Evolutionary conservation across 225 moss, liverwort and hornwort genomes (phyloP), one percentile per base, ranked within the genome.

Genomic region (Pseudisothecium myosuroides): DNA sequence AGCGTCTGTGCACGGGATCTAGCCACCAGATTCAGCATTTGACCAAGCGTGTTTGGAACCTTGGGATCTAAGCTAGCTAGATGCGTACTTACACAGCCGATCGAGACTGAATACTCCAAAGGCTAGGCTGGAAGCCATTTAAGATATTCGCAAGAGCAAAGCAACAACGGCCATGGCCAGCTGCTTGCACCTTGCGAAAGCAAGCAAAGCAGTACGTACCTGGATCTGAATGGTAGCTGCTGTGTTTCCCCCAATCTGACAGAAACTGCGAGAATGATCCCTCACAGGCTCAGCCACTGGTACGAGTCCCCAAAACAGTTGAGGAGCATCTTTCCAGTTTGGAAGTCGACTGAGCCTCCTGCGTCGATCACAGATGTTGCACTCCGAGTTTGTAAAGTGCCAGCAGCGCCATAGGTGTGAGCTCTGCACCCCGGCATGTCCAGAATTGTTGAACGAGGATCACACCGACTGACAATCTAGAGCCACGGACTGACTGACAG

Each of bases 111-210:
- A 55, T 36, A 75, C 28, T 75, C 63, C 78, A 20, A 45, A 37
- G 55, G 28, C 43, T 58, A 12, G 32, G 17, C 45, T 34, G 32
- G 62, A 82, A 47, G 24, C 50, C 47, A 54, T 34, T 47, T 28
- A 9, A 37, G 84, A 39, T 50, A 16, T 49, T 88, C 52, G 72
- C 45, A 60, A 77, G 84, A 63, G 56, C 65, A 14, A 83, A 37
- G 45, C 54, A 54, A 77, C 77, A 67, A 45, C 43, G 65, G 92
- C 87, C 87, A 92, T 89, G 52, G 91, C 85, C 90, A 89, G 80
- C 60, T 80, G 59, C 68, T 39, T 59, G 84, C 69, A 76, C 62
- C 47, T 68, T 26, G 60, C 61, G 55, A 39, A 87, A 88, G 79
- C 66, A 81, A 87, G 82, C 14, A 58, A 31, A 83, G 8, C 27